These are phyloP conservation scores for Colletotrichum sp. DNA, from an alignment of 2,329 filamentous ascomycete species.

Conservation along the genomic window DNA sequence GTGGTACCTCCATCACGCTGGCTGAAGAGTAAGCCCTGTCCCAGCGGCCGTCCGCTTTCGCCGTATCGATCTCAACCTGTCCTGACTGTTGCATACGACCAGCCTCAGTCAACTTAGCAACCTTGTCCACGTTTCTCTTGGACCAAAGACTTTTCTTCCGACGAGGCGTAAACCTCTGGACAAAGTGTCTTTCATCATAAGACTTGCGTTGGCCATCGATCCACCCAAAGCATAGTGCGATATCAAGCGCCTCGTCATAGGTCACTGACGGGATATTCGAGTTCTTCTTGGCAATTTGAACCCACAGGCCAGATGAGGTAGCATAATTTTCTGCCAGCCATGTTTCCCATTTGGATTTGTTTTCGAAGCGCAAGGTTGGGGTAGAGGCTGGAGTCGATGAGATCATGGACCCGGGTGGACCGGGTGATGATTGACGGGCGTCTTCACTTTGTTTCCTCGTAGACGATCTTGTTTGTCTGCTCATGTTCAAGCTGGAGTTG, in stretches of 20 bases:
- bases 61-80: conserved; percentile 54
- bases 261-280: conserved; percentile 48
- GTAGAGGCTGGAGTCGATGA: background rate
- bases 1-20: conserved; percentile 49
- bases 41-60: conserved; percentile 64
- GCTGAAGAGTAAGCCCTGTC: conserved; percentile 59
- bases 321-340: conserved; percentile 43
- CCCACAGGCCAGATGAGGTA: conserved; percentile 44
- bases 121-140: conserved; percentile 60
- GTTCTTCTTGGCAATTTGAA: conserved; percentile 54
- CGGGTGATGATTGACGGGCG: fast-evolving
- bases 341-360: conserved; percentile 33
- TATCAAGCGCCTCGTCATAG: conserved; percentile 57
- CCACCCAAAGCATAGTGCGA: conserved; percentile 66
- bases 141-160: conserved; percentile 62
- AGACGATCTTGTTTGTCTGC: background rate
- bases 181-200: conserved; percentile 51
- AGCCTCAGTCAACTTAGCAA: conserved; percentile 45
- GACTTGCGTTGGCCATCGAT: conserved; percentile 61
- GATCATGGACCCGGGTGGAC: background rate
- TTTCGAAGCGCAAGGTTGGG: conserved; percentile 30
- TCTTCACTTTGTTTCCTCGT: background rate
- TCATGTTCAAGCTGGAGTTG: background rate
- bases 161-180: conserved; percentile 64
- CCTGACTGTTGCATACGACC: conserved; percentile 56